Base-by-base conservation (phyloP, 2,329 filamentous ascomycete genomes). In the Stemphylium lycopersici region DNA sequence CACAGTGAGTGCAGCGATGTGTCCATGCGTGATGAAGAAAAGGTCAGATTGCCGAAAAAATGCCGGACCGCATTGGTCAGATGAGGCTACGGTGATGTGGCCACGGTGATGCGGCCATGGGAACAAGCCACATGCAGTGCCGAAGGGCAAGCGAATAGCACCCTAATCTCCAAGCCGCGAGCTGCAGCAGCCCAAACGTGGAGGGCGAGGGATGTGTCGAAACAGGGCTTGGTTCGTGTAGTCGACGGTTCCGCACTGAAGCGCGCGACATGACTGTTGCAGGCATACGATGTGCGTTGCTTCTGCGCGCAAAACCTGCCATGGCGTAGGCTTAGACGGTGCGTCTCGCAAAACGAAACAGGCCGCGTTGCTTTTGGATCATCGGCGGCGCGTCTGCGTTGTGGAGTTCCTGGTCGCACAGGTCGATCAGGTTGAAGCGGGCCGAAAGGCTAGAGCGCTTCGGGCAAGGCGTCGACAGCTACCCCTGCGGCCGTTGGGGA, bases 401-500 rank as follows among this genome's bases (percentile, higher is more conserved):
- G 49, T 58, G 61, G 54, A 60, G 56, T 37, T 41, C 48, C 51
- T 60, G 51, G 61, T 58, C 34, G 57, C 52, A 64, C 57, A 60
- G 42, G 57, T 56, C 61, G 66, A 68, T 70, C 62, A 63, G 55
- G 55, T 56, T 61, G 55, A 52, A 48, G 57, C 61, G 68, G 68
- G 65, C 67, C 68, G 67, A 58, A 41, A 49, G 10, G 63, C 67
- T 70, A 71, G 61, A 36, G 22, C 61, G 16, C 7, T 29, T 62
- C 43, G 10, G 58, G 61, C 39, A 54, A 54, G 39, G 54, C 48
- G 58, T 8, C 32, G 45, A 54, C 50, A 48, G 43, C 45, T 24
- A 67, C 57, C 66, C 67, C 61, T 69, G 66, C 59, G 24, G 56
- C 65, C 60, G 64, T 66, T 69, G 49, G 56, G 62, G 52, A 50